These are phyloP conservation scores for Hypoxylon rubiginosum DNA, from an alignment of 2,329 filamentous ascomycete species.

Conservation along the genomic window DNA sequence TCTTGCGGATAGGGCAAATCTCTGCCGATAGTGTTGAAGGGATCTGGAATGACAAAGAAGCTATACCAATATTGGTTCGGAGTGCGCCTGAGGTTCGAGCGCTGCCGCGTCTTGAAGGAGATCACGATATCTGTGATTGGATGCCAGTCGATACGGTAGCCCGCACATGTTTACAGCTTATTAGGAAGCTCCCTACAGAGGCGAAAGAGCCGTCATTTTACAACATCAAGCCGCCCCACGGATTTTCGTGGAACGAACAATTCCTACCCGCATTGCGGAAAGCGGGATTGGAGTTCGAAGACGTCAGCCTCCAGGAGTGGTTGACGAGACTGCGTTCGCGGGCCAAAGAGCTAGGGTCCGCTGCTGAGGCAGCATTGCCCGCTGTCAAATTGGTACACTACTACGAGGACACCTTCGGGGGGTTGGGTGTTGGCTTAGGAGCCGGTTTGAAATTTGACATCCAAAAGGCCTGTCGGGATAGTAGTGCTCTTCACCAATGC, in stretches of 20 bases:
- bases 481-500: conserved; percentile 43
- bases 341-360: conserved; percentile 43
- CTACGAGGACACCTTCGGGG: conserved; percentile 44
- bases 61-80: conserved; percentile 47
- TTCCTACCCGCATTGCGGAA: conserved; percentile 50
- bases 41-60: conserved; percentile 50
- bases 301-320: conserved; percentile 53
- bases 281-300: conserved; percentile 53
- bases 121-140: conserved; percentile 49
- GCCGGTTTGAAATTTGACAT: conserved; percentile 40
- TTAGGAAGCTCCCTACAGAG: conserved; percentile 21
- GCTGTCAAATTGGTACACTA: conserved; percentile 47
- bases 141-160: conserved; percentile 53
- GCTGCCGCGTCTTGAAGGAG: conserved; percentile 43
- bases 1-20: conserved; percentile 55
- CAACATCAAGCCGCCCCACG: conserved; percentile 46
- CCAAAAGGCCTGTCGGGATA: conserved; percentile 41
- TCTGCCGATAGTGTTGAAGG: conserved; percentile 51
- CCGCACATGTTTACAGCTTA: conserved; percentile 43
- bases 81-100: conserved; percentile 41
- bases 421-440: conserved; percentile 22
- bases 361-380: conserved; percentile 44
- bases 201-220: conserved; percentile 40
- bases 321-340: conserved; percentile 47
- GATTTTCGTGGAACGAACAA: conserved; percentile 54